Evolutionary conservation across 306 rosid species (phyloP), one percentile per base, ranked within the genome.

Genomic region (Dryas alaskensis): DNA sequence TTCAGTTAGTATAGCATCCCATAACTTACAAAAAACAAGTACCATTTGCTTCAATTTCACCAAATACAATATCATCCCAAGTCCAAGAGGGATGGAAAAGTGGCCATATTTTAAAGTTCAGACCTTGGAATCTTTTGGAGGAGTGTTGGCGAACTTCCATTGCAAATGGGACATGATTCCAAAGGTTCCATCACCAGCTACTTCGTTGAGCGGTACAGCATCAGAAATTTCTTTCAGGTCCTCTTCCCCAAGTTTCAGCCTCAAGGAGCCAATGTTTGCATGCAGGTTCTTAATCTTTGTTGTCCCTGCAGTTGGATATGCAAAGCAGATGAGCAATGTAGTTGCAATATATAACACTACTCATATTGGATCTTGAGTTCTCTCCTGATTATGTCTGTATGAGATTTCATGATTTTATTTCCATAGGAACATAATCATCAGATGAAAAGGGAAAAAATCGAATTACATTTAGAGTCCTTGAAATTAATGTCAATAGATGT

Each of bases 241-340:
- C 3, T 76, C 73, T 65, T 86, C 82, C n/a, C 49, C 31, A 2
- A 92, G 80, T 77, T 84, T 85, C 53, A 89, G 71, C 43, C 27
- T 59, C 77, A 92, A 16, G 14, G 92, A 82, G 60, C 89, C 88
- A 6, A 89, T 39, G 78, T 92, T 92, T 59, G 60, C 51, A 66
- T 87, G 86, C 70, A 92, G 65, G 60, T 92, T 89, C 86, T 86
- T 87, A 11, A 76, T 73, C 80, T 87, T 89, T 5, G 93, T 87
- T 59, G 97, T 92, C 80, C 74, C 83, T 89, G 46, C 40, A 17
- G 64, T 2, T 27, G n/a, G 42, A 46, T 40, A 16, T 66, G 42
- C 48, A 60, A 48, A 58, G 27, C 1, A 46, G 6, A 10, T 3
- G 37, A 74, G 69, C 40, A 9, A 69, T 17, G 6, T 16, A 27